Base-by-base conservation (phyloP, 23 red algal genomes). In the Cyanidioschyzon merolae region DNA sequence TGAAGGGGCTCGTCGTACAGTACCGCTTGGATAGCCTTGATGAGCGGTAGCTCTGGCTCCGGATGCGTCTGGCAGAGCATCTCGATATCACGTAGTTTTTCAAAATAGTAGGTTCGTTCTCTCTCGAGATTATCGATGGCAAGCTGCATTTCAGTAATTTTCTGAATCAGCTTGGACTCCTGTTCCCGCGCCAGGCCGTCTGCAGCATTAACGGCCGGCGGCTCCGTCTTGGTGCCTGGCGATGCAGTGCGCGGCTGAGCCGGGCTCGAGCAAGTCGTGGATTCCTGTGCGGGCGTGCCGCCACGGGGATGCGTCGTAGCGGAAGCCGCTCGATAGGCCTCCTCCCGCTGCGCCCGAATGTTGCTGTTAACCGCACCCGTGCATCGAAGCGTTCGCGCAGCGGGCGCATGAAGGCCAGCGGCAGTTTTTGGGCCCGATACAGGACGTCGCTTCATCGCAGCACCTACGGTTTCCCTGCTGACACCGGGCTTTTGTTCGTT, bases 101-200 rank as follows among this genome's bases (percentile, higher is more conserved):
- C 76, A 84, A 96, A 96, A 71, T 96, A 96, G 77, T 90, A 96
- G 35, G 89, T 87, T 1, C 88, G 84, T 75, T 96, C 92, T 25
- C 68, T 83, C 58, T 90, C 84, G 38, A 76, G 39, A 34, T 86
- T 84, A 1, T 80, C 87, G 31, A 86, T 79, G 0, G 68, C 79
- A 3, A 71, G 40, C 24, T 82, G 59, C 1, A 96, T 58, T 31
- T 88, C 83, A 37, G 80, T 82, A 18, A 90, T 57, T 79, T 89
- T 82, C n/a, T 87, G 75, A 40, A 82, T 75, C 21, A 39, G 54
- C 35, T 40, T 34, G 3, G 37, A 17, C 29, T 35, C 45, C 1
- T 81, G 58, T 7, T 74, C 18, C 34, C 40, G 39, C 27, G 83
- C 76, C 34, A 39, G 54, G 18, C 40, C 84, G 7, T 32, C 50